Percentiles rank a stretch among this genome's conserved stretches.
phyloP scores from a whole-genome alignment of 2,329 filamentous ascomycete species.

The Fusarium penzigii region DNA sequence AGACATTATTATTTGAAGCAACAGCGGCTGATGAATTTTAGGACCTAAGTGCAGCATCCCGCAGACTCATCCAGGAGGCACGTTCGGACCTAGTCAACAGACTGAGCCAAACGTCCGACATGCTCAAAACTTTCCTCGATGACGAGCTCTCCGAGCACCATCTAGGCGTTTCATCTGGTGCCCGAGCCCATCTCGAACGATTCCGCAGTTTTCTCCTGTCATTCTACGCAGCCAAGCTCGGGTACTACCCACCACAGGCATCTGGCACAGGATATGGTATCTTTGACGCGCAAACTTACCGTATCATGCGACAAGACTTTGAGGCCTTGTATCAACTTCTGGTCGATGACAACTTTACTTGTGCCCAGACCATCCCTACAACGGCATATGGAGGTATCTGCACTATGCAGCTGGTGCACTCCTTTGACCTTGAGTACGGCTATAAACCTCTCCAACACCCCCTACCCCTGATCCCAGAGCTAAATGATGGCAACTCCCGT shows the following conservation, averaged over 20 bases:
- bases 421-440: conserved; percentile 64
- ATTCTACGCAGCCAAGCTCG: conserved; percentile 67
- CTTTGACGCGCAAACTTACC: conserved; percentile 61
- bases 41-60: conserved; percentile 55
- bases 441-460: conserved; percentile 64
- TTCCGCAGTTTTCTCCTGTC: conserved; percentile 69
- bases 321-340: conserved; percentile 70
- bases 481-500: conserved; percentile 30
- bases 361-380: conserved; percentile 50
- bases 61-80: conserved; percentile 64
- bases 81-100: conserved; percentile 66
- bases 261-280: conserved; percentile 37
- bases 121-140: conserved; percentile 68
- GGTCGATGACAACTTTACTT: conserved; percentile 60
- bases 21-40: conserved; percentile 33
- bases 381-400: conserved; percentile 68
- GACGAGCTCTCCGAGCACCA: conserved; percentile 68
- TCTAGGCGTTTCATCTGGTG: conserved; percentile 62
- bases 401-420: conserved; percentile 65
- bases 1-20: conserved; percentile 1
- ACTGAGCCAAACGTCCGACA: conserved; percentile 56
- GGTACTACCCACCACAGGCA: conserved; percentile 68
- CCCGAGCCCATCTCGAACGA: conserved; percentile 67
- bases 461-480: conserved; percentile 65
- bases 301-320: conserved; percentile 69